phyloP scores from a whole-genome alignment of 768 basidiomycete genomes.

The Mycena venus region DNA sequence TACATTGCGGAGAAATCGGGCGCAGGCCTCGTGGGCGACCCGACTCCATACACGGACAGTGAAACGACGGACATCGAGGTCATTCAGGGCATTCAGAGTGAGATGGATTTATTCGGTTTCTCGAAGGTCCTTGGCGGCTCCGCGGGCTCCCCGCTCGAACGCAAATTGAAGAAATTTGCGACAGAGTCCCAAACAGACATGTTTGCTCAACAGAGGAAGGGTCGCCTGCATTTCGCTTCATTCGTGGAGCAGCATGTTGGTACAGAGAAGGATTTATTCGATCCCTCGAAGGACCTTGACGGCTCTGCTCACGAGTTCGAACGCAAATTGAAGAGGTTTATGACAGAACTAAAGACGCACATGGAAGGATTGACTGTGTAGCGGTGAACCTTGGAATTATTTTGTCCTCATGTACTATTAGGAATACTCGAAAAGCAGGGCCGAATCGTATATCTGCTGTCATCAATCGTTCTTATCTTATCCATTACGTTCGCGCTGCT shows the following conservation, averaged over 20 bases:
- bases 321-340: neutral
- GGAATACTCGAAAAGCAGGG: no score
- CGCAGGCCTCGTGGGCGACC: neutral
- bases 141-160: neutral
- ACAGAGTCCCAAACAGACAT: neutral
- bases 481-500: no score
- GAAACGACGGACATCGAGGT: slow-evolving; percentile 10
- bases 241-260: slow-evolving; percentile 11
- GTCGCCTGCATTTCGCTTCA: slow-evolving; percentile 6
- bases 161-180: neutral
- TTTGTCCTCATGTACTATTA: no score
- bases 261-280: neutral
- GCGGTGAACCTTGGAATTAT: no score
- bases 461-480: no score
- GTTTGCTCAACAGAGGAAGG: neutral
- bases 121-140: slow-evolving; percentile 8
- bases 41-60: neutral
- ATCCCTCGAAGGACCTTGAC: slow-evolving; percentile 4
- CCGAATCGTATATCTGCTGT: no score
- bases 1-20: neutral
- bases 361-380: neutral
- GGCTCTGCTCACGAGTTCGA: neutral
- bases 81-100: neutral
- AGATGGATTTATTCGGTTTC: neutral
- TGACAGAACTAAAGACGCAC: slow-evolving; percentile 5